These are phyloP conservation scores for Ocimum tenuiflorum DNA, from an alignment of 257 asterid species.

Conservation along the genomic window DNA sequence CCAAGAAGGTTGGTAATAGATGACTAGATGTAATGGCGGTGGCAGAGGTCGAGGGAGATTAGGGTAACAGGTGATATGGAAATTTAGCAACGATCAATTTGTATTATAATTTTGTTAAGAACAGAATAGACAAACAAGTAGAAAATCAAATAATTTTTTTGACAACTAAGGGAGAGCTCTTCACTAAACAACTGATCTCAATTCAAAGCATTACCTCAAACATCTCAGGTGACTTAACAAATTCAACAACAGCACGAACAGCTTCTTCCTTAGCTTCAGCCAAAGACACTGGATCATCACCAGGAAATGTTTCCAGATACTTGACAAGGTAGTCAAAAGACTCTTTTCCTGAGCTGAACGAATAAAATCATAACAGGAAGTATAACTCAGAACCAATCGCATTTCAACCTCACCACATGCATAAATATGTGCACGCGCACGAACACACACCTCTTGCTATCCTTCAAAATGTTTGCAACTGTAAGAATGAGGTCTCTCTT, in stretches of 20 bases:
- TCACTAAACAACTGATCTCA: constrained; percentile 1
- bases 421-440: neutral
- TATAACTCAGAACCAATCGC: neutral
- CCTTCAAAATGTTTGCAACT: constrained; percentile 59
- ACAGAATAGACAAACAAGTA: neutral
- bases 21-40: too few species aligned
- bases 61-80: too few species aligned
- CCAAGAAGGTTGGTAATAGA: too few species aligned
- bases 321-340: constrained; percentile 69
- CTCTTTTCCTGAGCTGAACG: constrained; percentile 63
- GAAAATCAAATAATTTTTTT: neutral
- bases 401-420: neutral
- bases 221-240: constrained; percentile 80
- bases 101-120: neutral
- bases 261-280: constrained; percentile 90
- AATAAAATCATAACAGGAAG: constrained; percentile 10
- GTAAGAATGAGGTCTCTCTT: constrained; percentile 72
- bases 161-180: neutral
- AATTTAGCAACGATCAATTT: neutral
- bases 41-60: too few species aligned
- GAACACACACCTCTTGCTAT: constrained; percentile 59
- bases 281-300: constrained; percentile 49
- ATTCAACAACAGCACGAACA: constrained; percentile 60
- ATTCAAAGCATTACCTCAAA: constrained; percentile 54
- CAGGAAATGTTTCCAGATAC: constrained; percentile 80